Evolutionary conservation across 768 basidiomycete species (phyloP), one percentile per base, ranked within the genome.

Genomic region (Lactarius vividus): DNA sequence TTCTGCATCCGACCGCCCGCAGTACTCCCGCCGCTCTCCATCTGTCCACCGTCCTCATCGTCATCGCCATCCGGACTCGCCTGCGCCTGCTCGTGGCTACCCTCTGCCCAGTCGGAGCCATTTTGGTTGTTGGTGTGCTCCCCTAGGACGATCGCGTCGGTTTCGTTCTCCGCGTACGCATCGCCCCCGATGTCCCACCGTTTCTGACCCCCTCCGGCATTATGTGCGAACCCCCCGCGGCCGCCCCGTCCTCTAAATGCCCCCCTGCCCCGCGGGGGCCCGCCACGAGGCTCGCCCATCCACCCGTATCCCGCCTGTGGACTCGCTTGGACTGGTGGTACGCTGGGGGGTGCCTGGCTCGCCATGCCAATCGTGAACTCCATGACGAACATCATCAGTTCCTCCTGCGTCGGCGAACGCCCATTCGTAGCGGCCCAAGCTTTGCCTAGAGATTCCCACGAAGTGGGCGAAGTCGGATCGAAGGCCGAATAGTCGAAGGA

Each of bases 361-460:
- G 62, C 56, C 61, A 64, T 64, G 18, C 72, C 69, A 58, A 72
- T 73, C 23, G 72, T 73, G 46, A 74, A 71, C 26, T 81, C 64
- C 80, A 89, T 81, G 68, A 90, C 81, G 73, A 88, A 89, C 75
- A 86, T 82, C 86, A 91, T 86, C 70, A 93, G 82, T 72, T 92
- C 83, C 71, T 91, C 87, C 71, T 88, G 86, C 63, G 88, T 82
- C 33, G 92, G 92, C 70, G 79, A 57, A 71, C 83, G 81, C 49
- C 90, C 88, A 75, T 89, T 77, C 60, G 89, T 87, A 63, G 81
- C 79, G 73, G 82, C 77, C 90, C 89, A 94, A 80, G 91, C 86
- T 73, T 85, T 85, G 74, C 88, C 89, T 65, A 95, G 83, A 63
- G 84, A 82, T 79, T 88, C 86, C 93, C 93, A 95, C 74, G 89